Conservation (phyloP, 306 rosid genomes). For the Mucuna pruriens region DNA sequence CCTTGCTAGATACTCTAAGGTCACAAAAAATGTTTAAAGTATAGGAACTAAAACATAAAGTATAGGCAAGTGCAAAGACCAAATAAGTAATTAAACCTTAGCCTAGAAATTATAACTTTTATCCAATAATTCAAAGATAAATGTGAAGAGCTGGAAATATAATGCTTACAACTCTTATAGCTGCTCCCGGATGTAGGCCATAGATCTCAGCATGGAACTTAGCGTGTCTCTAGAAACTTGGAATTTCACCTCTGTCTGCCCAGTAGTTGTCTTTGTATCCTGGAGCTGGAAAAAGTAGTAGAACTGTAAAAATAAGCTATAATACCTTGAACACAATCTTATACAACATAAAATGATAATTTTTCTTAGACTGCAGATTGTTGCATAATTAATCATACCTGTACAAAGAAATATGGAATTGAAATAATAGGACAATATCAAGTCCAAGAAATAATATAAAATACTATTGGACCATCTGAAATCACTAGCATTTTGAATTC, state of each 20-base stretch:
- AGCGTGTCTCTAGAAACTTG: constrained; percentile 78
- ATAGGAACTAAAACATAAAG: too few species aligned
- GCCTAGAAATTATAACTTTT: neutral
- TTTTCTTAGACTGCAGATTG: neutral
- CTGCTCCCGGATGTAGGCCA: constrained; percentile 75
- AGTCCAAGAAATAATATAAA: constrained; percentile 2
- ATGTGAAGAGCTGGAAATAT: constrained; percentile 24
- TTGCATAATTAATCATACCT: neutral
- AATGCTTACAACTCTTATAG: constrained; percentile 71
- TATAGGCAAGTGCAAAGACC: too few species aligned
- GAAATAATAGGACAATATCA: neutral
- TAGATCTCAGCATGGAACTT: constrained; percentile 72
- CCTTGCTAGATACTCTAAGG: neutral
- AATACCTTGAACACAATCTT: neutral
- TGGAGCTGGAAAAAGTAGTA: constrained; percentile 61
- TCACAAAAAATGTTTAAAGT: too few species aligned
- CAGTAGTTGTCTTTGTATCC: constrained; percentile 72
- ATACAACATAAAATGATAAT: neutral
- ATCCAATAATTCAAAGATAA: constrained; percentile 13
- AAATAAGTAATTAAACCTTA: too few species aligned
- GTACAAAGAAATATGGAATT: neutral
- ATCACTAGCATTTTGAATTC: neutral
- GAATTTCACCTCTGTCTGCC: constrained; percentile 80
- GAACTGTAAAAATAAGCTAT: constrained; percentile 21
- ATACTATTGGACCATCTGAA: neutral